Percentiles rank a stretch among this genome's conserved stretches.
Evolutionary conservation across 805 yeast genomes (phyloP).

Genomic region (Hanseniaspora pseudoguilliermondii): DNA sequence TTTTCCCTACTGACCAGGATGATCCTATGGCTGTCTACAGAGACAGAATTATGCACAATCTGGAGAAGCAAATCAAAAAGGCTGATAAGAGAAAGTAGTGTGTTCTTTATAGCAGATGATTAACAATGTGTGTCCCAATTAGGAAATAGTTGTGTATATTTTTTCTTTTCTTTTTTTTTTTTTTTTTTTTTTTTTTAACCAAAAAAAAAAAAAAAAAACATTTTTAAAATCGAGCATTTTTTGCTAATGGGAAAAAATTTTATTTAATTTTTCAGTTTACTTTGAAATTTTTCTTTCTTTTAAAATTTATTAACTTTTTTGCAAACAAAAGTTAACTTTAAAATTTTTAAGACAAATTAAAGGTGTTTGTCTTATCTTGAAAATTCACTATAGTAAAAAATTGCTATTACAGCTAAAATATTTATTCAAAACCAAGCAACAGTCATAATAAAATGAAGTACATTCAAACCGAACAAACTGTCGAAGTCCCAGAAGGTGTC

Average conservation of each 20-base stretch:
- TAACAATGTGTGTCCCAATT: background rate
- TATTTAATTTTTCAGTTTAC: background rate
- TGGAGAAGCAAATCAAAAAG: constrained; percentile 44
- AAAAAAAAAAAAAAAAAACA: background rate
- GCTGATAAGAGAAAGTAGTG: constrained; percentile 8
- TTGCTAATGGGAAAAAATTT: background rate
- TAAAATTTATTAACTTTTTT: no score
- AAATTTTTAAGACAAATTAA: no score
- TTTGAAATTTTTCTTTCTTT: background rate
- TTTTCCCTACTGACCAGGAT: constrained; percentile 43
- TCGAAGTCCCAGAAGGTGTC: constrained; percentile 87
- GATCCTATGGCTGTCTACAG: constrained; percentile 53
- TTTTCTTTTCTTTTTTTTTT: constrained; percentile 2
- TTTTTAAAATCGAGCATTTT: background rate
- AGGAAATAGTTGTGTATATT: background rate
- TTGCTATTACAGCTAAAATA: no score
- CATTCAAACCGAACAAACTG: constrained; percentile 75
- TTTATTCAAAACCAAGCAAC: constrained; percentile 43
- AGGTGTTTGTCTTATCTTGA: no score
- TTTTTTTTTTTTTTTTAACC: background rate
- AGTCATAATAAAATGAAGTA: constrained; percentile 44
- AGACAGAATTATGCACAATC: constrained; percentile 45
- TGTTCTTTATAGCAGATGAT: background rate
- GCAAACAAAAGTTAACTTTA: no score
- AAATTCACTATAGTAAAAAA: no score